These are phyloP conservation scores for Penicillium freii DNA, from an alignment of 2,329 filamentous ascomycete species.

Conservation along the genomic window DNA sequence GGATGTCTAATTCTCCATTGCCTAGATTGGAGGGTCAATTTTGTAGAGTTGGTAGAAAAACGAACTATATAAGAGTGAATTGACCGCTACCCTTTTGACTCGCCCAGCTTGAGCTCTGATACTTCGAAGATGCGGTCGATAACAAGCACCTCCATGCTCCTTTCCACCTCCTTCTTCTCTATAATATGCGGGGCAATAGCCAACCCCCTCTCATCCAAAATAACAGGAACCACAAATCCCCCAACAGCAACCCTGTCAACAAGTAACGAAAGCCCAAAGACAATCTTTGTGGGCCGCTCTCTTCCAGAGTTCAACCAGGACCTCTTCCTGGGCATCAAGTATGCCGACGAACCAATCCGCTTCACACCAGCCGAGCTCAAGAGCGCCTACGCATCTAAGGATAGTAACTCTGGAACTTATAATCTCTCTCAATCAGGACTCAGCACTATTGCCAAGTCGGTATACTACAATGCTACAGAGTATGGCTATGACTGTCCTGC, in stretches of 20 bases:
- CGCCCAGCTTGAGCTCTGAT: neutral
- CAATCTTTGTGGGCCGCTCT: conserved; percentile 27
- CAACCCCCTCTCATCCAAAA: neutral
- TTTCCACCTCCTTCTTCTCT: neutral
- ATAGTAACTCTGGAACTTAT: conserved; percentile 22
- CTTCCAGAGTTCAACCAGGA: conserved; percentile 30
- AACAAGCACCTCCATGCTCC: neutral
- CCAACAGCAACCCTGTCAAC: conserved; percentile 20
- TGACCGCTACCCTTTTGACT: too few relatives aligned
- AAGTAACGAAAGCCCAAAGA: conserved; percentile 9
- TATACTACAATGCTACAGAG: conserved; percentile 30
- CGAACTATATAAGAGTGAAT: neutral
- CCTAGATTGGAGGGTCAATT: neutral
- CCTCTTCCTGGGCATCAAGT: conserved; percentile 32
- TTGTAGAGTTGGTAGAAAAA: neutral
- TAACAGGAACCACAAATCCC: conserved; percentile 10
- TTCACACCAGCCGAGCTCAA: conserved; percentile 29
- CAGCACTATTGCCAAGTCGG: neutral
- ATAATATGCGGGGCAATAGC: neutral
- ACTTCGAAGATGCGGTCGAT: neutral
- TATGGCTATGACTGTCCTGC: conserved; percentile 34
- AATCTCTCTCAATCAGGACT: neutral
- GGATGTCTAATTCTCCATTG: neutral
- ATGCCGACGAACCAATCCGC: conserved; percentile 27
- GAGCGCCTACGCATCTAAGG: conserved; percentile 18